Evolutionary conservation across 148 eudicot genomes (phyloP).

Genomic region (Cornus kousa): DNA sequence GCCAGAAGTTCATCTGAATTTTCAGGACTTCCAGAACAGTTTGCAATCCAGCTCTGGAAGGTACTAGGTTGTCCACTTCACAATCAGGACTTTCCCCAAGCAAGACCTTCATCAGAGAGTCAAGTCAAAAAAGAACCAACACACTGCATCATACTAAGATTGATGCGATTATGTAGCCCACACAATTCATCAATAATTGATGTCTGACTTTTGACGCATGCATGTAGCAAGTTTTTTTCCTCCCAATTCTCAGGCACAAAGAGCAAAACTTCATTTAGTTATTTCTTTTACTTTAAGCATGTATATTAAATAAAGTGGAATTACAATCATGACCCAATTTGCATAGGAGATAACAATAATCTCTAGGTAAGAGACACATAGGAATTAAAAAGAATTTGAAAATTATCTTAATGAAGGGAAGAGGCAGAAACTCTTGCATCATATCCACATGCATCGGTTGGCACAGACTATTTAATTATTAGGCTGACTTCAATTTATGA

Average conservation of each 20-base stretch:
- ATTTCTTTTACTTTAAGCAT: background rate
- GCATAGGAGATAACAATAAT: background rate
- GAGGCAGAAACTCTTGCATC: background rate
- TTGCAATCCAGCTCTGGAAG: slow-evolving; percentile 62
- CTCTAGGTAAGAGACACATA: background rate
- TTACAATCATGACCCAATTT: background rate
- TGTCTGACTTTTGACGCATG: background rate
- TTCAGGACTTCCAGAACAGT: slow-evolving; percentile 69
- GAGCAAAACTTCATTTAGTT: background rate
- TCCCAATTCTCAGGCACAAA: background rate
- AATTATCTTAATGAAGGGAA: background rate
- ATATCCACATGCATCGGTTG: too few relatives aligned
- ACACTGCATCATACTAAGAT: background rate
- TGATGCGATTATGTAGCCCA: background rate
- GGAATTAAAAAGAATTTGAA: background rate
- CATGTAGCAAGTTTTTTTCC: too few relatives aligned
- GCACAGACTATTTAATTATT: too few relatives aligned
- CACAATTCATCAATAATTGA: slow-evolving; percentile 1
- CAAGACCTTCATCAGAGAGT: slow-evolving; percentile 51
- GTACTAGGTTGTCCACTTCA: slow-evolving; percentile 44
- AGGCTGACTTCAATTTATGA: too few relatives aligned
- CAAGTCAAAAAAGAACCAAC: background rate
- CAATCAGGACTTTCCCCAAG: slow-evolving; percentile 73
- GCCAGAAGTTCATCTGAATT: slow-evolving; percentile 79
- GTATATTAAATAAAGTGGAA: background rate